Percentiles rank a stretch among this genome's conserved stretches.
These are phyloP conservation scores for Cercis canadensis DNA, from an alignment of 306 rosid species.

Conservation along the genomic window DNA sequence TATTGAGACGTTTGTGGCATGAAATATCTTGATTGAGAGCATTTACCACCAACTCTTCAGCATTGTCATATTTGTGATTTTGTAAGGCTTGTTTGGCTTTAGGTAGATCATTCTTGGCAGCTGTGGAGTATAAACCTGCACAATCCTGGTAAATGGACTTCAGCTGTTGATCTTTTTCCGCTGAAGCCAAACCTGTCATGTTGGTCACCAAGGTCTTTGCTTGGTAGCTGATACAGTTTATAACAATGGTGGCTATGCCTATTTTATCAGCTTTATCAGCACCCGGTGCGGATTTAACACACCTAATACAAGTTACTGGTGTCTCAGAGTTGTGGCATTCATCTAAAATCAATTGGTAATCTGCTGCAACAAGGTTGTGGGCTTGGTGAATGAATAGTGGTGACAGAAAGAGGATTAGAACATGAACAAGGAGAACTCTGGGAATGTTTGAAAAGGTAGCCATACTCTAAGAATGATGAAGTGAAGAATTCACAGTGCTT, in stretches of 20 bases:
- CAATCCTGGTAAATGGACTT: no score
- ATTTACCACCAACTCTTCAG: neutral
- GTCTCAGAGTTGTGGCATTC: conserved; percentile 30
- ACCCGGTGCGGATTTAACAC: neutral
- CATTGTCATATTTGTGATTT: conserved; percentile 15
- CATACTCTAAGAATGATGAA: no score
- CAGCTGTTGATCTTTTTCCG: neutral
- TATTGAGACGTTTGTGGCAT: no score
- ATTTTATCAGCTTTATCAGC: neutral
- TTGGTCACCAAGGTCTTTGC: neutral
- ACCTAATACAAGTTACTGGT: conserved; percentile 25
- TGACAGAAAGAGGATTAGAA: neutral
- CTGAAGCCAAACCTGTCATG: neutral
- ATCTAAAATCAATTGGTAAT: neutral
- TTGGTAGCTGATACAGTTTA: neutral
- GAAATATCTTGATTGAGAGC: no score
- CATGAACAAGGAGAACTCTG: neutral
- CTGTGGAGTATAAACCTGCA: neutral
- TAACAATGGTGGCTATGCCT: conserved; percentile 3
- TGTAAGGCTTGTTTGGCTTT: no score
- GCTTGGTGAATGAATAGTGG: no score
- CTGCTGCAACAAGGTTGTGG: neutral
- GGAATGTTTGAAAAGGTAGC: no score
- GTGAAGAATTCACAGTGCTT: no score
- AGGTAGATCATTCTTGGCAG: neutral